phyloP scores from a whole-genome alignment of 352 stramenopile genomes.

The Globisporangium iwayamae region DNA sequence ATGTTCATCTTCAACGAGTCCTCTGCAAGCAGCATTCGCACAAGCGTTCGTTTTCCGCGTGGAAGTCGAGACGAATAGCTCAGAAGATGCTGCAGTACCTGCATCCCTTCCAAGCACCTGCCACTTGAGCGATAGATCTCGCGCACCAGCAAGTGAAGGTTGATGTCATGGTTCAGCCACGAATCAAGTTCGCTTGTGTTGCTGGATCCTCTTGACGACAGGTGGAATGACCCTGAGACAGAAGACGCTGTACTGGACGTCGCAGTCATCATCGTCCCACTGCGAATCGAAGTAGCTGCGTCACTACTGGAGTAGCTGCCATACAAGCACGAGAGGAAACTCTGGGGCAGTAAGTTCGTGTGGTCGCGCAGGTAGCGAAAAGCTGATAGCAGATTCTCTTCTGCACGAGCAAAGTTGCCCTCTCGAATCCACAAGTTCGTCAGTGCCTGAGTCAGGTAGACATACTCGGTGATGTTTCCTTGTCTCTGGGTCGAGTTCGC shows the following conservation, averaged over 20 bases:
- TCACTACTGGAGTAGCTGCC: conserved; percentile 57
- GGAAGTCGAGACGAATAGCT: conserved; percentile 69
- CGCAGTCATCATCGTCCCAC: conserved; percentile 54
- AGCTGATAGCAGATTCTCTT: conserved; percentile 58
- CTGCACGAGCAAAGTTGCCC: conserved; percentile 68
- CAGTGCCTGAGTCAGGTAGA: conserved; percentile 80
- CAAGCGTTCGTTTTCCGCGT: conserved; percentile 70
- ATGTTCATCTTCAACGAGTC: conserved; percentile 72
- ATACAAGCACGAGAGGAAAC: conserved; percentile 49
- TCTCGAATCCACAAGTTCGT: conserved; percentile 78
- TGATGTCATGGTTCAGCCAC: conserved; percentile 82
- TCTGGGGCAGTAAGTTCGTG: conserved; percentile 59
- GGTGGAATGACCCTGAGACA: conserved; percentile 46
- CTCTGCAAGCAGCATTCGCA: conserved; percentile 79
- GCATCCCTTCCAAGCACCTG: conserved; percentile 74
- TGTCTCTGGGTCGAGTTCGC: conserved; percentile 58
- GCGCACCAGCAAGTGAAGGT: conserved; percentile 74
- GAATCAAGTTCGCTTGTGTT: conserved; percentile 72
- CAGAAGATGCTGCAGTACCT: conserved; percentile 73
- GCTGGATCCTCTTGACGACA: conserved; percentile 44
- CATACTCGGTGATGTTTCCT: conserved; percentile 82
- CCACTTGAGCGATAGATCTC: conserved; percentile 79
- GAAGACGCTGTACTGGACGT: conserved; percentile 69
- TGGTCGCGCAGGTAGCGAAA: conserved; percentile 73
- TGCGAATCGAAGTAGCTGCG: conserved; percentile 43